Evolutionary conservation across 1,284 basidiomycete genomes (phyloP), one percentile per base, ranked within the genome.

Genomic region (Ceratorhiza oryzae-sativae): DNA sequence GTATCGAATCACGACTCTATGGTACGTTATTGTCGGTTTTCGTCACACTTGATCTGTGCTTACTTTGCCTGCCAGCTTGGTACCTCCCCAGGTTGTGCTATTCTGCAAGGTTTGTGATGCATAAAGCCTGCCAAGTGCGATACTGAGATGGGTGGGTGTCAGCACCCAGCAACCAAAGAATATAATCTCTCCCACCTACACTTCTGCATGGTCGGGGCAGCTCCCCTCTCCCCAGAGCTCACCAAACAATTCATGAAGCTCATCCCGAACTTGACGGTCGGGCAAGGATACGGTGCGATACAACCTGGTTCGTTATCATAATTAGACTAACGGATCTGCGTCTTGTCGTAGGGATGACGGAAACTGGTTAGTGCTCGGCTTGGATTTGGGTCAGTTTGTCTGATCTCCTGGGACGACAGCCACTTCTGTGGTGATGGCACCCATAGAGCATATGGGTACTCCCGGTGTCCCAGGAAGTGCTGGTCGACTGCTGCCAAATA

Each of bases 201-300:
- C 71, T 81, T 85, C 76, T 83, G 88, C 73, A 85, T 92, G 81
- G 83, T 83, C 58, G 90, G 91, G 27, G 93, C 91, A 0, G 92
- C 92, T 0, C 92, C 92, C 2, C 81, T 94, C 3, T 88, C 90
- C 1, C 80, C 84, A 18, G 91, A 91, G 77, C 83, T 91, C 34
- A 87, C 84, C 67, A 74, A 82, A 42, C 84, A 87, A 75, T 79
- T 91, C 39, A 79, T 84, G 51, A 80, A 83, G 39, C 77, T 88
- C 48, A 79, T 93, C 15, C 90, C 90, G 0, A 78, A 86, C 25
- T 84, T 85, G 1, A 81, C 84, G 53, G 85, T 91, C 61, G 88
- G 87, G 13, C 90, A 91, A 79, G 87, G 84, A 5, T 91, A 89
- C 77, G 90, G 89, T 84, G 74, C 27, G 79, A 39, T 13, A 39